These are phyloP conservation scores for Penicillium sp. DNA, from an alignment of 2,329 filamentous ascomycete species.

Conservation along the genomic window DNA sequence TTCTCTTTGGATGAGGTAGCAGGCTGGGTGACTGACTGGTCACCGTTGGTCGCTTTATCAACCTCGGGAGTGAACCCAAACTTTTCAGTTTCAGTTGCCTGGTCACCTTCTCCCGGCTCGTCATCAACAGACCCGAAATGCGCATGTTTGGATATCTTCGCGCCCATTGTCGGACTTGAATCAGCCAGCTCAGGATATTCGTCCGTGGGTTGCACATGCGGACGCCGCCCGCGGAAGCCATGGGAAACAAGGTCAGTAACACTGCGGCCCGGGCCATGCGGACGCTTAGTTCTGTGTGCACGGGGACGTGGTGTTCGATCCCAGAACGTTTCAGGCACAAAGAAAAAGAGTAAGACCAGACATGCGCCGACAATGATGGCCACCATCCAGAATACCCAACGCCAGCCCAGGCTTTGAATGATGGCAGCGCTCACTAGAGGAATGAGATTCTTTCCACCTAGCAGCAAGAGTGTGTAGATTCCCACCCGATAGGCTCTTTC, in stretches of 20 bases:
- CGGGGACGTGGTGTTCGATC: conserved; percentile 67
- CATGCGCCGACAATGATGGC: conserved; percentile 73
- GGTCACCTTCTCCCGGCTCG: conserved; percentile 21
- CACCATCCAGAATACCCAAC: conserved; percentile 89
- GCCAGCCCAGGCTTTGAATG: conserved; percentile 74
- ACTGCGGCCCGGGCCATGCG: conserved; percentile 30
- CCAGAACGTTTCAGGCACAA: conserved; percentile 95
- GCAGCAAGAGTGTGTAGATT: conserved; percentile 82
- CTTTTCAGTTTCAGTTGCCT: conserved; percentile 3
- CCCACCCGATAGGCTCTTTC: conserved; percentile 90
- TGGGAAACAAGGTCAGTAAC: conserved; percentile 38
- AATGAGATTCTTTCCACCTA: conserved; percentile 87
- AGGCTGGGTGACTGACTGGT: conserved; percentile 3
- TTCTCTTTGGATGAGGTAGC: conserved; percentile 14
- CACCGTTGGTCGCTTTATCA: not conserved
- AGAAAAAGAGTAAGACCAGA: conserved; percentile 72
- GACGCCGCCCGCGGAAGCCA: conserved; percentile 35
- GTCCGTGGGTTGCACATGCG: conserved; percentile 21
- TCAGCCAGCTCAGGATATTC: conserved; percentile 11
- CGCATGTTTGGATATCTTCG: conserved; percentile 36
- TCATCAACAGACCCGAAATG: conserved; percentile 58
- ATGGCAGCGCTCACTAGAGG: conserved; percentile 82
- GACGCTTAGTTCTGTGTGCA: conserved; percentile 36
- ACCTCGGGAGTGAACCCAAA: not conserved
- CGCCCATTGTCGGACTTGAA: conserved; percentile 10